A percentile compares a stretch with the other conserved stretches of the same genome.
phyloP scores from a whole-genome alignment of 768 basidiomycete species.

The Lactarius deliciosus region DNA sequence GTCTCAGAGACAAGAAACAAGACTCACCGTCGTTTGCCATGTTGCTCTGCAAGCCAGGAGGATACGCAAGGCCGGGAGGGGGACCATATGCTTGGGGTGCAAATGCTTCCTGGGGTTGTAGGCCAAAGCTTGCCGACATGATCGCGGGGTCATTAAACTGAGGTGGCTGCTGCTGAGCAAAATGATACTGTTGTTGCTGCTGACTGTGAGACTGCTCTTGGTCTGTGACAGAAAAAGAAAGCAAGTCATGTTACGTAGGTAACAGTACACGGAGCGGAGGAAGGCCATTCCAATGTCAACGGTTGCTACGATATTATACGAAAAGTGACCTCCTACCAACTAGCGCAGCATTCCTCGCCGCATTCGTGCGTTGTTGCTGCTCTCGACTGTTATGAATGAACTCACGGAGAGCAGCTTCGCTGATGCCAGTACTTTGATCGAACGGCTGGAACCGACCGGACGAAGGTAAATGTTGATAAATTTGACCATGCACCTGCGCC shows the following conservation, averaged over 20 bases:
- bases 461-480: slow-evolving; percentile 36
- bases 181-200: slow-evolving; percentile 34
- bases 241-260: slow-evolving; percentile 31
- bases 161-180: slow-evolving; percentile 31
- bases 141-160: slow-evolving; percentile 25
- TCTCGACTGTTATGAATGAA: slow-evolving; percentile 72
- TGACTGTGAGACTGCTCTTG: slow-evolving; percentile 36
- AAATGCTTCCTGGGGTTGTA: slow-evolving; percentile 16
- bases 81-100: slow-evolving; percentile 42
- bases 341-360: slow-evolving; percentile 35
- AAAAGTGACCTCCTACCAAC: slow-evolving; percentile 52
- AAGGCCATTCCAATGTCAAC: slow-evolving; percentile 30
- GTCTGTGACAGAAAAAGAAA: slow-evolving; percentile 36
- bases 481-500: slow-evolving; percentile 38
- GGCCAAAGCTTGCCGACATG: slow-evolving; percentile 25
- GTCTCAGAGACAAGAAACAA: slow-evolving; percentile 2
- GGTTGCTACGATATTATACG: slow-evolving; percentile 40
- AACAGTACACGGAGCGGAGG: slow-evolving; percentile 29
- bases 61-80: slow-evolving; percentile 62
- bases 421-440: slow-evolving; percentile 49
- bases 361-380: slow-evolving; percentile 40
- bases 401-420: slow-evolving; percentile 75
- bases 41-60: slow-evolving; percentile 37
- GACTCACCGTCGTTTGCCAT: slow-evolving; percentile 30
- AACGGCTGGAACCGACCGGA: slow-evolving; percentile 56